Conservation (phyloP, 2,329 filamentous ascomycete genomes). For the Acrodontium crateriforme region DNA sequence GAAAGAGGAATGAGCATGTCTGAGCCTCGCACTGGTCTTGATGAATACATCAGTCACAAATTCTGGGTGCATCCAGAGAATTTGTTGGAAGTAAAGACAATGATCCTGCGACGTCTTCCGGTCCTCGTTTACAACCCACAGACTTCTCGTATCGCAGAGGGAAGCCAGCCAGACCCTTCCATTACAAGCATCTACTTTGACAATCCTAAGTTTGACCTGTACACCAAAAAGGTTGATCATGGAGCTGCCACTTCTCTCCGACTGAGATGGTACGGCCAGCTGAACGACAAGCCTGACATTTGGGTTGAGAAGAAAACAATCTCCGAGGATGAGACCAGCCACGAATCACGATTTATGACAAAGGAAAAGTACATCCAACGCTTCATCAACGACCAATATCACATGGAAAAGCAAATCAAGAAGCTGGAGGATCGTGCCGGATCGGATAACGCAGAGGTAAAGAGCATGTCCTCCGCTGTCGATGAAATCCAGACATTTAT, state of each 20-base stretch:
- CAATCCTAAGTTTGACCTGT: slow-evolving; percentile 71
- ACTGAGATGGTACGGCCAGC: slow-evolving; percentile 80
- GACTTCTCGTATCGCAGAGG: slow-evolving; percentile 67
- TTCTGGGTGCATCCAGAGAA: slow-evolving; percentile 95
- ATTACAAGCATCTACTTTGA: slow-evolving; percentile 97
- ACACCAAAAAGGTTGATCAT: slow-evolving; percentile 69
- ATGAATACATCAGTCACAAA: slow-evolving; percentile 21
- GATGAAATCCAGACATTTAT: slow-evolving; percentile 69
- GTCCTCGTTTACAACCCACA: slow-evolving; percentile 88
- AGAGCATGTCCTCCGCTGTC: slow-evolving; percentile 57
- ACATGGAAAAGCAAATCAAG: slow-evolving; percentile 77
- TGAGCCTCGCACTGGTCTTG: slow-evolving; percentile 10
- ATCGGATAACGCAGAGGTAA: slow-evolving; percentile 50
- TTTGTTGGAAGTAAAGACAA: slow-evolving; percentile 89
- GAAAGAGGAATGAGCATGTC: slow-evolving; percentile 8
- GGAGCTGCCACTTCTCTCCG: slow-evolving; percentile 69
- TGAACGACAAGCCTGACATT: slow-evolving; percentile 66
- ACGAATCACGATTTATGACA: slow-evolving; percentile 67
- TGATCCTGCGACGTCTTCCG: slow-evolving; percentile 79
- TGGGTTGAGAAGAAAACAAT: slow-evolving; percentile 82
- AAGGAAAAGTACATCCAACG: slow-evolving; percentile 89
- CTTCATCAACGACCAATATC: slow-evolving; percentile 76
- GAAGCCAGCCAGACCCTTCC: slow-evolving; percentile 64
- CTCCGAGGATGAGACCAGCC: slow-evolving; percentile 59
- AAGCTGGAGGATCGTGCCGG: slow-evolving; percentile 71